A percentile compares a stretch with the other conserved stretches of the same genome.
Conservation (phyloP, 805 yeast genomes). For the Citeromyces matritensis region DNA sequence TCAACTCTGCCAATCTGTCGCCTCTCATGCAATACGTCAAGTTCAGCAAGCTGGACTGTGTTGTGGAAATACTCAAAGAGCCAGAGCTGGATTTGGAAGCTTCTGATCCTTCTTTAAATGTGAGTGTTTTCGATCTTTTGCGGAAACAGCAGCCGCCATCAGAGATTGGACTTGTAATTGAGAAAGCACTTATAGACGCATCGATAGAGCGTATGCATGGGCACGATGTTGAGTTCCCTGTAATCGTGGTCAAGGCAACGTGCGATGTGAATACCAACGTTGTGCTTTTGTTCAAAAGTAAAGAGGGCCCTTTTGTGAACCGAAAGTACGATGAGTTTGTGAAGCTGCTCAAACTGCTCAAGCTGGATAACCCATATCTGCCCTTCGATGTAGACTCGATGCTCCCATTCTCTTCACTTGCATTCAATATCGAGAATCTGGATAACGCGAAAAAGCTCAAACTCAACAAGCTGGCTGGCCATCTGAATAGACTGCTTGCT, state of each 20-base stretch:
- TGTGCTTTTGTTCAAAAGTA: too few relatives aligned
- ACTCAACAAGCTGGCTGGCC: slow-evolving; percentile 28
- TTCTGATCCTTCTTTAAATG: slow-evolving; percentile 12
- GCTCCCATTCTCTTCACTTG: too few relatives aligned
- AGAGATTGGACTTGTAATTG: slow-evolving; percentile 8
- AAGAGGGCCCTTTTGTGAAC: background rate
- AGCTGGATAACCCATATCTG: slow-evolving; percentile 18
- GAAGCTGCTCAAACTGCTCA: slow-evolving; percentile 17
- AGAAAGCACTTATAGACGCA: slow-evolving; percentile 15
- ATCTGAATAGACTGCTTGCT: slow-evolving; percentile 31
- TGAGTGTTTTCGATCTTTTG: slow-evolving; percentile 29
- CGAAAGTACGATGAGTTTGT: slow-evolving; percentile 12
- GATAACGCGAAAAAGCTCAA: slow-evolving; percentile 23
- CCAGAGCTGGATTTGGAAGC: slow-evolving; percentile 24
- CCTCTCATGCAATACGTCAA: slow-evolving; percentile 63
- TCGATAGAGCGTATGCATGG: slow-evolving; percentile 10
- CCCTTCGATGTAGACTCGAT: slow-evolving; percentile 9
- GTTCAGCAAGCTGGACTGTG: slow-evolving; percentile 50
- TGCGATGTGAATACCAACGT: too few relatives aligned
- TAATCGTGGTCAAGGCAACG: too few relatives aligned
- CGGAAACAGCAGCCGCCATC: slow-evolving; percentile 11
- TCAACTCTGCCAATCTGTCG: slow-evolving; percentile 42
- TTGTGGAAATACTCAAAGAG: slow-evolving; percentile 32
- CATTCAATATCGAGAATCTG: background rate
- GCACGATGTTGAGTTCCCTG: slow-evolving; percentile 6